A percentile compares a stretch with the other conserved stretches of the same genome.
Conservation (phyloP, 2,329 filamentous ascomycete genomes). For the Alternaria arbusti region DNA sequence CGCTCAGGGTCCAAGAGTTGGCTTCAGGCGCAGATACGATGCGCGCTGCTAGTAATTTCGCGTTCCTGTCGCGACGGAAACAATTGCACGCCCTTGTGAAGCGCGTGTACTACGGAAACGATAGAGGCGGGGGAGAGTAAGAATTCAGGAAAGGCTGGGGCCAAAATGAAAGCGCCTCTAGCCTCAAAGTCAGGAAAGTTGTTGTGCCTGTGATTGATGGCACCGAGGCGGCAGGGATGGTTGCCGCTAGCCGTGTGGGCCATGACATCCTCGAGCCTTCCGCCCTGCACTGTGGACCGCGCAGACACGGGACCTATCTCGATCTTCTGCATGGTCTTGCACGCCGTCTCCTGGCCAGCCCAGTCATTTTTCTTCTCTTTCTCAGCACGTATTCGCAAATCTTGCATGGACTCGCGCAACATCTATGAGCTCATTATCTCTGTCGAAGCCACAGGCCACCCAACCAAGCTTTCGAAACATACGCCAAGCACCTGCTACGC, state of each 20-base stretch:
- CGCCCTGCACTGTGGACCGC: constrained; percentile 2
- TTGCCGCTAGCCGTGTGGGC: constrained; percentile 21
- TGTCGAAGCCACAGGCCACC: neutral
- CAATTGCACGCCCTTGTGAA: neutral
- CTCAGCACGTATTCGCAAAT: neutral
- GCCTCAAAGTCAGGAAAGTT: constrained; percentile 16
- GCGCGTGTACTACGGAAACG: neutral
- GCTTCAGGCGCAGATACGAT: constrained; percentile 8
- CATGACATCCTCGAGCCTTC: constrained; percentile 4
- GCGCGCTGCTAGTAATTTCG: constrained; percentile 4
- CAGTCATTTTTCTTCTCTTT: neutral
- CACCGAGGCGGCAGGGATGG: constrained; percentile 19
- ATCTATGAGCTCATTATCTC: constrained; percentile 10
- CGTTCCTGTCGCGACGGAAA: neutral
- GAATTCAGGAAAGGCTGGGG: constrained; percentile 2
- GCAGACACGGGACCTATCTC: neutral
- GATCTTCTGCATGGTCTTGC: neutral
- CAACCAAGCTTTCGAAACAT: constrained; percentile 1
- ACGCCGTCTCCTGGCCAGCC: neutral
- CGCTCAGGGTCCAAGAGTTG: constrained; percentile 14
- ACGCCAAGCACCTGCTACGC: constrained; percentile 2
- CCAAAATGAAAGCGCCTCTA: constrained; percentile 5
- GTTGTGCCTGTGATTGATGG: constrained; percentile 21
- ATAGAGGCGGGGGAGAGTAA: neutral
- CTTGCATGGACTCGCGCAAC: neutral